These are phyloP conservation scores for Mycena pura DNA, from an alignment of 768 basidiomycete genomes.

Conservation along the genomic window DNA sequence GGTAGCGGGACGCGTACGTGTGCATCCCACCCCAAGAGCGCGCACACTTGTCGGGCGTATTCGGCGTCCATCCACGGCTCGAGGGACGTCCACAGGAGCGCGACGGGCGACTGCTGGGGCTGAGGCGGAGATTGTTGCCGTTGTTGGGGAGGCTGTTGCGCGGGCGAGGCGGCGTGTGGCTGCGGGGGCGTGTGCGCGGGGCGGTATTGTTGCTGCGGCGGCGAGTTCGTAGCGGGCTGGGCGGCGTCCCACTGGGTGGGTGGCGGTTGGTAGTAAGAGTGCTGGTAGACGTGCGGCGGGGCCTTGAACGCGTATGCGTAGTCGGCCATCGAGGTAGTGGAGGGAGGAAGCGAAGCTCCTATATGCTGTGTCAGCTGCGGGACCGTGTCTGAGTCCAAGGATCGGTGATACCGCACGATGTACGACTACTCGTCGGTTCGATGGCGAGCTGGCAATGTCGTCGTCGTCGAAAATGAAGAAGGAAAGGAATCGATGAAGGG, in stretches of 20 bases:
- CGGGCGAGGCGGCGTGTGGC: slow-evolving; percentile 21
- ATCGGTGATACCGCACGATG: no score
- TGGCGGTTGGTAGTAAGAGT: not conserved
- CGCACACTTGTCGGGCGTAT: slow-evolving; percentile 88
- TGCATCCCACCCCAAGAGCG: slow-evolving; percentile 86
- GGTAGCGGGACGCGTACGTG: slow-evolving; percentile 75
- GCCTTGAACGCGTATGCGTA: slow-evolving; percentile 17
- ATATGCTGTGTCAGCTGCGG: no score
- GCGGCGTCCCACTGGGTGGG: not conserved
- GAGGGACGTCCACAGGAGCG: slow-evolving; percentile 85
- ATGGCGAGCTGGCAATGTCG: no score
- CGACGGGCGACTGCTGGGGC: slow-evolving; percentile 48
- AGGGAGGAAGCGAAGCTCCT: no score
- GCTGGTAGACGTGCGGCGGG: not conserved
- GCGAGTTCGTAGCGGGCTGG: not conserved
- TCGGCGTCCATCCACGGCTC: slow-evolving; percentile 99
- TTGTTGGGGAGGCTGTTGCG: slow-evolving; percentile 16
- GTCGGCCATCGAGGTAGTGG: slow-evolving; percentile 17
- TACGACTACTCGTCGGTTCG: no score
- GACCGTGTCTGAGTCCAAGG: no score
- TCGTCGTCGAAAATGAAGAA: no score
- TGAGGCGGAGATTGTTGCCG: slow-evolving; percentile 26
- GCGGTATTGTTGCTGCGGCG: no score
- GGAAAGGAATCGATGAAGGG: no score
- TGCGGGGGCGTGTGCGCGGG: no score